Percentiles rank a stretch among this genome's conserved stretches.
Evolutionary conservation across 305 asterid genomes (phyloP).

Genomic region (Lippia alba): DNA sequence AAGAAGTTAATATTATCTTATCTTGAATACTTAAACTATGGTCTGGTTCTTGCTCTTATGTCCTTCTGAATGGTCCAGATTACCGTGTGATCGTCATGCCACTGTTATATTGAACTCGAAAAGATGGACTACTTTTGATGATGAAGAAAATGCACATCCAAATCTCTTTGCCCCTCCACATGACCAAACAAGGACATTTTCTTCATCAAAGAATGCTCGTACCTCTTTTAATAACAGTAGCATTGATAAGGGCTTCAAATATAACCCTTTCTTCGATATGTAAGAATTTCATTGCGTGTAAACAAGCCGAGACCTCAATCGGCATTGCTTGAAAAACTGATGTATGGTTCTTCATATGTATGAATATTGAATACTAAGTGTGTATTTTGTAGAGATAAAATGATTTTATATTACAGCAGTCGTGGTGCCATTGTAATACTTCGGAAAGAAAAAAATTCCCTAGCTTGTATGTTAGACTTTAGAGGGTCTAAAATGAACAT

Average conservation of each 20-base stretch:
- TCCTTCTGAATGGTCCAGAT: no score
- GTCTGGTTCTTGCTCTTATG: no score
- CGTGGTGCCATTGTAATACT: slow-evolving; percentile 16
- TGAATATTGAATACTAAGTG: not conserved
- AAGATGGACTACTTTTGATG: slow-evolving; percentile 62
- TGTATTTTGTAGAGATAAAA: not conserved
- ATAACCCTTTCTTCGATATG: slow-evolving; percentile 80
- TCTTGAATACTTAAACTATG: no score
- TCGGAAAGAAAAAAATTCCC: slow-evolving; percentile 11
- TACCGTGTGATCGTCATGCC: no score
- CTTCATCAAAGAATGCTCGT: slow-evolving; percentile 46
- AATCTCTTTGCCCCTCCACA: slow-evolving; percentile 58
- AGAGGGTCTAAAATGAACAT: not conserved
- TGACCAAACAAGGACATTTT: slow-evolving; percentile 22
- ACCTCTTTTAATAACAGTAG: slow-evolving; percentile 48
- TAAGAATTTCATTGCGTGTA: slow-evolving; percentile 21
- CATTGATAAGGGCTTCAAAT: slow-evolving; percentile 72
- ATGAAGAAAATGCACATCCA: slow-evolving; percentile 72
- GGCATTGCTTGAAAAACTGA: slow-evolving; percentile 33
- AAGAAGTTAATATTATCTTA: no score
- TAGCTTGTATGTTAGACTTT: not conserved
- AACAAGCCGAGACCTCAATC: slow-evolving; percentile 48
- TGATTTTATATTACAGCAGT: not conserved
- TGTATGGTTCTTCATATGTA: slow-evolving; percentile 26
- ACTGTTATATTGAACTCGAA: slow-evolving; percentile 39